These are phyloP conservation scores for Albizia julibrissin DNA, from an alignment of 306 rosid genomes.

Conservation along the genomic window DNA sequence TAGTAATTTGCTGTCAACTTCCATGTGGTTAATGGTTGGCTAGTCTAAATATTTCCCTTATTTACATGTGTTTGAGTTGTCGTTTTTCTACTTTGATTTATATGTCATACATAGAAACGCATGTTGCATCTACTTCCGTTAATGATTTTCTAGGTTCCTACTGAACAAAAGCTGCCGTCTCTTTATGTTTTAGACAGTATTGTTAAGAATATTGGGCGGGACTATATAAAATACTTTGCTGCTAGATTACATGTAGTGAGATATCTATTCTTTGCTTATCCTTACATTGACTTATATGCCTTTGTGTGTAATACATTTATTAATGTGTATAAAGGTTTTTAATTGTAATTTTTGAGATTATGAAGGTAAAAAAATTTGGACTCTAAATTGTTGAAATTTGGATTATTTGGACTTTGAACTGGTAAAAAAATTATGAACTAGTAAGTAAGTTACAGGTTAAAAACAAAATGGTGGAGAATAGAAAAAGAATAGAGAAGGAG, in stretches of 20 bases:
- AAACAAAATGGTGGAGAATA: too few species aligned
- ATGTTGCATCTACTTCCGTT: slow-evolving; percentile 28
- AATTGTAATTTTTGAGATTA: slow-evolving; percentile 6
- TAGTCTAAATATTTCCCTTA: slow-evolving; percentile 18
- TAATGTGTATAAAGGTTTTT: slow-evolving; percentile 6
- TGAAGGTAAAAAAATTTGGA: slow-evolving; percentile 21
- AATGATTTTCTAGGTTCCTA: slow-evolving; percentile 76
- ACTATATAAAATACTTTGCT: slow-evolving; percentile 89
- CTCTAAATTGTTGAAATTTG: slow-evolving; percentile 12
- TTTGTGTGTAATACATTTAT: not conserved
- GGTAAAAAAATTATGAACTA: too few species aligned
- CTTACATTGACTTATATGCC: slow-evolving; percentile 13
- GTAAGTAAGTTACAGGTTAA: too few species aligned
- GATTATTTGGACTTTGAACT: too few species aligned
- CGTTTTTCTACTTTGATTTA: slow-evolving; percentile 12
- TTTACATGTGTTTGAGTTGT: slow-evolving; percentile 8
- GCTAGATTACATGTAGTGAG: slow-evolving; percentile 90
- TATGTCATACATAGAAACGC: slow-evolving; percentile 19
- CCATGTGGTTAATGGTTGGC: not conserved
- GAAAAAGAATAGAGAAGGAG: too few species aligned
- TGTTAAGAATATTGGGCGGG: slow-evolving; percentile 96
- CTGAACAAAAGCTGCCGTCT: slow-evolving; percentile 94
- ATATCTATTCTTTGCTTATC: slow-evolving; percentile 34
- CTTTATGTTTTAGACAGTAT: slow-evolving; percentile 98
- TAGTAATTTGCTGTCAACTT: slow-evolving; percentile 17